These are phyloP conservation scores for Neurospora sublineolata DNA, from an alignment of 495 filamentous ascomycete species.

Conservation along the genomic window DNA sequence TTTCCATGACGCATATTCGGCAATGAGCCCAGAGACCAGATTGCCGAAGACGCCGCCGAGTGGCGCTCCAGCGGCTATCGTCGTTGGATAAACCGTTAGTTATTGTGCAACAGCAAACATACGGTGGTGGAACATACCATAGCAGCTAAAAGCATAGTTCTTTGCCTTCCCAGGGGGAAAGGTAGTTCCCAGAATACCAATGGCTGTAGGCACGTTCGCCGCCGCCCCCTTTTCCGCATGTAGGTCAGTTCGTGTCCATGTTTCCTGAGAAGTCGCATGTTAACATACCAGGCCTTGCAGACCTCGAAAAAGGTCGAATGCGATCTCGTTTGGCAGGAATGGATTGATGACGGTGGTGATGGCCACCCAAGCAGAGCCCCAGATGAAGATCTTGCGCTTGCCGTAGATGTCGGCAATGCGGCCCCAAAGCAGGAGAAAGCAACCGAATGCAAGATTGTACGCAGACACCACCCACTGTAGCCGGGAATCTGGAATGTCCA, in stretches of 20 bases:
- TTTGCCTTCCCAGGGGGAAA: conserved; percentile 51
- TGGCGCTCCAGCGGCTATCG: conserved; percentile 42
- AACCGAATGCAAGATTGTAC: conserved; percentile 53
- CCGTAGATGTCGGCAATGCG: conserved; percentile 65
- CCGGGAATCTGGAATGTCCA: conserved; percentile 42
- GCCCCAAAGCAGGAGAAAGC: conserved; percentile 64
- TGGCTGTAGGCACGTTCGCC: conserved; percentile 52
- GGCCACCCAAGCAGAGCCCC: conserved; percentile 52
- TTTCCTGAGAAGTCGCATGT: conserved; percentile 3
- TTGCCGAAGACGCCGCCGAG: conserved; percentile 47
- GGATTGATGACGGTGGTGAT: conserved; percentile 51
- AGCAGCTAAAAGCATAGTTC: conserved; percentile 49
- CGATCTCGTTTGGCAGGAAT: conserved; percentile 54
- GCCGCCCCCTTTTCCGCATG: conserved; percentile 44
- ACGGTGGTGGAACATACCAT: conserved; percentile 17
- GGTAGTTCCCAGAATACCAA: conserved; percentile 50
- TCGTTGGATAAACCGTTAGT: neutral
- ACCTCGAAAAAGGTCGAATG: conserved; percentile 59
- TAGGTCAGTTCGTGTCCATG: neutral
- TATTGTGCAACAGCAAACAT: neutral
- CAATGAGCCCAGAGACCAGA: conserved; percentile 41
- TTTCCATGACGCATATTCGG: conserved; percentile 45
- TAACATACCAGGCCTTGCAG: conserved; percentile 55
- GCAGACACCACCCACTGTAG: conserved; percentile 55
- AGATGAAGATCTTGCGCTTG: conserved; percentile 55